Evolutionary conservation across 1,139 yeast species (phyloP).

Genomic region (Protomyces lactucae-debilis): DNA sequence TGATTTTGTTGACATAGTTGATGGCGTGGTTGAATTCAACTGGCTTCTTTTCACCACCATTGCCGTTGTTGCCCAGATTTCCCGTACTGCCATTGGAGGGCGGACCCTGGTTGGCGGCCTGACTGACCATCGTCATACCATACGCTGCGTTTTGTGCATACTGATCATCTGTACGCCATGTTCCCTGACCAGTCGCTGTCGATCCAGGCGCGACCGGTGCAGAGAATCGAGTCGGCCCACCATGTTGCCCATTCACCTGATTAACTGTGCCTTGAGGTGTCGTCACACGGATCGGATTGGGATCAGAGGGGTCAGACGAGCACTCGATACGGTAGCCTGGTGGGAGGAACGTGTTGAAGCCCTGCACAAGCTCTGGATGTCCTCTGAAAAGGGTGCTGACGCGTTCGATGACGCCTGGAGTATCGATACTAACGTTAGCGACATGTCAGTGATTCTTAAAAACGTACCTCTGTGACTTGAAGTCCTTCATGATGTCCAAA

Average conservation of each 20-base stretch:
- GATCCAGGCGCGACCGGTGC: constrained; percentile 34
- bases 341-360: constrained; percentile 93
- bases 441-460: not conserved
- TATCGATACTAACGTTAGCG: constrained; percentile 59
- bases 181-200: constrained; percentile 43
- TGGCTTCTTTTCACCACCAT: constrained; percentile 46
- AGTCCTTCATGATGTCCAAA: constrained; percentile 96
- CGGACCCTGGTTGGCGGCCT: constrained; percentile 9
- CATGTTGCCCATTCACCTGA: constrained; percentile 18
- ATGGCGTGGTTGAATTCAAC: constrained; percentile 97
- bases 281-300: constrained; percentile 87
- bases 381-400: constrained; percentile 88
- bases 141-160: constrained; percentile 17
- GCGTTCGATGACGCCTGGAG: constrained; percentile 96
- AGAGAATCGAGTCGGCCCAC: constrained; percentile 23
- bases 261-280: constrained; percentile 91
- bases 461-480: constrained; percentile 76
- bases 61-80: not conserved
- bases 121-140: constrained; percentile 26
- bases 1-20: constrained; percentile 89
- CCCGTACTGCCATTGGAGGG: constrained; percentile 3
- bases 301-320: constrained; percentile 81
- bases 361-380: constrained; percentile 88
- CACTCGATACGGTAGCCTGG: constrained; percentile 96
- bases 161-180: constrained; percentile 6